Conservation (phyloP, 306 rosid genomes). For the Ammopiptanthus mongolicus region DNA sequence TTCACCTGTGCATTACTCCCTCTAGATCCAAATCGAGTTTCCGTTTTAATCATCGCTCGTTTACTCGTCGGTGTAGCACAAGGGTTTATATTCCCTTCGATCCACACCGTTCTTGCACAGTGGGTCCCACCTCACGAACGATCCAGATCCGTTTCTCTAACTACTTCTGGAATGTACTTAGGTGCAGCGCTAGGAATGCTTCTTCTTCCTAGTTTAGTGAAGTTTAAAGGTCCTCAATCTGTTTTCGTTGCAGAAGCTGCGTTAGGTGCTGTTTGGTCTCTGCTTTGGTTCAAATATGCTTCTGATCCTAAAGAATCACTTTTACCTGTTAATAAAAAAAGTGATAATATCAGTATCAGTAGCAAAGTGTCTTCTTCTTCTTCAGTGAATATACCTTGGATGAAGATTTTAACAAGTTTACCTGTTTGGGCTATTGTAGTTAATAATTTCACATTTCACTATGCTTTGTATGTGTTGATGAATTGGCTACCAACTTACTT, state of each 20-base stretch:
- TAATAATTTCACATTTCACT: slow-evolving; percentile 94
- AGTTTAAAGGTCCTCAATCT: slow-evolving; percentile 77
- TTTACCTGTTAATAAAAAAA: slow-evolving; percentile 56
- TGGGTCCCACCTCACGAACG: slow-evolving; percentile 99
- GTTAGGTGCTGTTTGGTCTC: slow-evolving; percentile 74
- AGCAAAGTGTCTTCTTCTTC: slow-evolving; percentile 27
- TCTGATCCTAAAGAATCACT: slow-evolving; percentile 74
- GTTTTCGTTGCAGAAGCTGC: slow-evolving; percentile 79
- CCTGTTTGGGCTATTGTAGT: slow-evolving; percentile 98
- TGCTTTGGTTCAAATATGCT: slow-evolving; percentile 78
- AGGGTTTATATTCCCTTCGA: slow-evolving; percentile 93
- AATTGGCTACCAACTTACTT: slow-evolving; percentile 98
- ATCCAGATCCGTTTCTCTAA: slow-evolving; percentile 91
- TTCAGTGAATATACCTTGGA: slow-evolving; percentile 63
- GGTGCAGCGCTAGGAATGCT: slow-evolving; percentile 96
- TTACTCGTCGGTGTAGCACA: slow-evolving; percentile 93
- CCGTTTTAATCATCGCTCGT: slow-evolving; percentile 62
- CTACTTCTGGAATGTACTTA: slow-evolving; percentile 90
- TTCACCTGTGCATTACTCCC: slow-evolving; percentile 79
- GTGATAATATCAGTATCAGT: slow-evolving; percentile 50
- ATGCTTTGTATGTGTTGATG: slow-evolving; percentile 91
- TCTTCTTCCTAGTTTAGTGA: slow-evolving; percentile 72
- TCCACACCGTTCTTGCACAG: slow-evolving; percentile 92
- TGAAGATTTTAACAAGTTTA: slow-evolving; percentile 61
- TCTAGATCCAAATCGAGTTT: slow-evolving; percentile 58